Evolutionary conservation across 2,329 filamentous ascomycete species (phyloP).

Genomic region (Amylocarpus encephaloides): DNA sequence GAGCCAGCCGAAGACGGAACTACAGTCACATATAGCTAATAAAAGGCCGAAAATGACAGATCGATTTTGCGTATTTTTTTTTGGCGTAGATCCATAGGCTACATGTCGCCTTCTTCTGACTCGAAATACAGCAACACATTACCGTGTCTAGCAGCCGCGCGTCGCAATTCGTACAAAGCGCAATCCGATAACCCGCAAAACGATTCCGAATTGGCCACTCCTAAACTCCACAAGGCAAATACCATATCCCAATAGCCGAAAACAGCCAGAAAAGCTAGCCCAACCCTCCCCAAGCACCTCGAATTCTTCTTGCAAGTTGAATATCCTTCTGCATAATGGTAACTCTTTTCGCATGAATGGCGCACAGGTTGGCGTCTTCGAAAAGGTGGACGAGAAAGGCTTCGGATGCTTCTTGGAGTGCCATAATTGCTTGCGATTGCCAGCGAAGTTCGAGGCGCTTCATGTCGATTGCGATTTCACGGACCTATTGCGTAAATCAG

Average conservation of each 20-base stretch:
- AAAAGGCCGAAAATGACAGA: background rate
- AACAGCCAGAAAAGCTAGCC: conserved; percentile 34
- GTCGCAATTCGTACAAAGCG: background rate
- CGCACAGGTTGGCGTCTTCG: conserved; percentile 92
- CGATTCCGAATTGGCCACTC: conserved; percentile 4
- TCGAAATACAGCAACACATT: background rate
- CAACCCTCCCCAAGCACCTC: conserved; percentile 69
- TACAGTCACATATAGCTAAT: conserved; percentile 27
- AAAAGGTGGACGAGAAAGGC: conserved; percentile 96
- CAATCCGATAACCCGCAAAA: background rate
- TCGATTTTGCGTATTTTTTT: background rate
- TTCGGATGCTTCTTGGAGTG: conserved; percentile 92
- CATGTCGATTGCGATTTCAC: conserved; percentile 65
- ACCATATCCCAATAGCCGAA: background rate
- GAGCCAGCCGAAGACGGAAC: conserved; percentile 71
- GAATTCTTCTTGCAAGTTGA: conserved; percentile 76
- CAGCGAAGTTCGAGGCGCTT: conserved; percentile 69
- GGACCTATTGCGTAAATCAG: conserved; percentile 40
- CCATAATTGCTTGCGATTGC: conserved; percentile 92
- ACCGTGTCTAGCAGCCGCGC: background rate
- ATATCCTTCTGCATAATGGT: conserved; percentile 99
- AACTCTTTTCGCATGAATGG: conserved; percentile 92
- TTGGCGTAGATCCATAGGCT: background rate
- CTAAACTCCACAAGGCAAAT: conserved; percentile 6
- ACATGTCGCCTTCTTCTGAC: background rate